These are phyloP conservation scores for Leccinum disarticulatum DNA, from an alignment of 768 basidiomycete genomes.

Conservation along the genomic window DNA sequence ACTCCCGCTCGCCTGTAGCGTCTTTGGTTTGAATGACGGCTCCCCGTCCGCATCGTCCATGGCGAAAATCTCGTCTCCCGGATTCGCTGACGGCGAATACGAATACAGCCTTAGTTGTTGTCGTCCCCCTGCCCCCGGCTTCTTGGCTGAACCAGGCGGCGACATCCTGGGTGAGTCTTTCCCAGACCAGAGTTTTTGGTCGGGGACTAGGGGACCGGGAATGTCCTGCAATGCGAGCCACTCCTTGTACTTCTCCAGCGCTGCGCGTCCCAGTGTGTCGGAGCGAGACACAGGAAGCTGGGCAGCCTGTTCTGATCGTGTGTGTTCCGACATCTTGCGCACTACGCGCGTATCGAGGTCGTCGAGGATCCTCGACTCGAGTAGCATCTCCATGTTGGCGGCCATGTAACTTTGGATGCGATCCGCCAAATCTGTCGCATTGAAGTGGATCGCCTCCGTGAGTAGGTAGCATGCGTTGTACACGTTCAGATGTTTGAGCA, in stretches of 20 bases:
- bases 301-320: conserved; percentile 56
- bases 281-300: conserved; percentile 70
- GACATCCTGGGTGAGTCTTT: conserved; percentile 34
- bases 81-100: conserved; percentile 21
- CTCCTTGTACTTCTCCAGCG: conserved; percentile 60
- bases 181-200: conserved; percentile 18
- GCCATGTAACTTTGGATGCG: conserved; percentile 78
- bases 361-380: conserved; percentile 80
- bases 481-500: conserved; percentile 65
- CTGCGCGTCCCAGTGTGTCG: conserved; percentile 46
- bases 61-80: conserved; percentile 70
- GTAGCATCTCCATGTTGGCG: conserved; percentile 81
- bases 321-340: conserved; percentile 61
- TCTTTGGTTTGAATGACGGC: conserved; percentile 25
- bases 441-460: conserved; percentile 76
- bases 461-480: conserved; percentile 81
- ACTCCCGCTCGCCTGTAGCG: conserved; percentile 7
- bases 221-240: conserved; percentile 76
- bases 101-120: conserved; percentile 5
- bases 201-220: conserved; percentile 51
- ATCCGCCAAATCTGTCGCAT: conserved; percentile 64
- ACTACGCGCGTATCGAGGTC: conserved; percentile 66
- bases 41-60: conserved; percentile 76
- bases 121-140: background rate
- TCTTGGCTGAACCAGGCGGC: conserved; percentile 27